Evolutionary conservation across 306 rosid species (phyloP).

Genomic region (Adenanthera pavonina): DNA sequence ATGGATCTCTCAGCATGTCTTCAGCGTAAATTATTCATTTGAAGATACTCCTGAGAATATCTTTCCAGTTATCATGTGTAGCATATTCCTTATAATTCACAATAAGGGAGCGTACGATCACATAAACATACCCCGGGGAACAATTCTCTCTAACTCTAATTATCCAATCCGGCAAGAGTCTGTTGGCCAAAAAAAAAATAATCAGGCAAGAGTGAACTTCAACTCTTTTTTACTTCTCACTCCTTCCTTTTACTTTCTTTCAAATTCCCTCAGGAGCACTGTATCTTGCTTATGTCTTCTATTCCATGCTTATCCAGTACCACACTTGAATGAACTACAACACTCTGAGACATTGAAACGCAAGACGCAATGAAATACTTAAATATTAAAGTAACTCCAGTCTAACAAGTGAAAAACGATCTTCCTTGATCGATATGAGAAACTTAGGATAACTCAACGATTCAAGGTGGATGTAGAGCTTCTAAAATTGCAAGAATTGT

Average conservation of each 20-base stretch:
- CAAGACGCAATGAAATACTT: not conserved
- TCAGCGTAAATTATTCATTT: not conserved
- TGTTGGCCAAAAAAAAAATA: no score
- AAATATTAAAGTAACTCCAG: not conserved
- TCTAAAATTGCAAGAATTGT: not conserved
- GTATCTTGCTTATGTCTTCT: not conserved
- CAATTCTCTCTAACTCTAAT: not conserved
- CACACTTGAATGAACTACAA: not conserved
- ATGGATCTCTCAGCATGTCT: not conserved
- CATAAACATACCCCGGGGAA: not conserved
- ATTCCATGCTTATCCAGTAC: not conserved
- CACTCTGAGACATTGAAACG: not conserved
- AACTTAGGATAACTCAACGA: not conserved
- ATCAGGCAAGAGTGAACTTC: not conserved
- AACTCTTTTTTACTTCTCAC: not conserved
- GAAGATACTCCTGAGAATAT: constrained; percentile 20
- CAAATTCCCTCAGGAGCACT: not conserved
- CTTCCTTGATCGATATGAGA: not conserved
- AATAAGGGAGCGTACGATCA: not conserved
- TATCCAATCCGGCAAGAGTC: not conserved
- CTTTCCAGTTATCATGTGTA: not conserved
- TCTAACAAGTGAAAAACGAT: not conserved
- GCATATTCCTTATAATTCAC: constrained; percentile 7
- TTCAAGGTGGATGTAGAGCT: not conserved
- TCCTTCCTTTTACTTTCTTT: not conserved